phyloP scores from a whole-genome alignment of 2,329 filamentous ascomycete genomes.

The Aureobasidium vineae region DNA sequence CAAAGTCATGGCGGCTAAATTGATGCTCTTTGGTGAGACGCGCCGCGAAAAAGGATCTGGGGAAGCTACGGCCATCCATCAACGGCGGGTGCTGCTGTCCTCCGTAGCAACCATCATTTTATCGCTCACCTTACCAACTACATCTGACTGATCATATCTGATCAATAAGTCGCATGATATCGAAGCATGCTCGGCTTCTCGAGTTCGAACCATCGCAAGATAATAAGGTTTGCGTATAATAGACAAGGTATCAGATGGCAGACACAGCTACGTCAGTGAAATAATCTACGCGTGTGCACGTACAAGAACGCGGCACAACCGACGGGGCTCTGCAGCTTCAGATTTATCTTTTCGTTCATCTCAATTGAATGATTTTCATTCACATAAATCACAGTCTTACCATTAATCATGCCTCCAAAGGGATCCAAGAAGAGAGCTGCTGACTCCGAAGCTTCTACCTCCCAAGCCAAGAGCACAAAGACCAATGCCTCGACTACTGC shows the following conservation, averaged over 20 bases:
- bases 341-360: background rate
- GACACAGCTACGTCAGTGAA: background rate
- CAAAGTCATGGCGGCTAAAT: background rate
- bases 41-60: conserved; percentile 20
- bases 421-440: conserved; percentile 15
- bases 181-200: background rate
- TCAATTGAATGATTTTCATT: background rate
- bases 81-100: background rate
- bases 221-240: background rate
- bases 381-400: no score
- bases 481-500: background rate
- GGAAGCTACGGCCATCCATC: conserved; percentile 15
- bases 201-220: no score
- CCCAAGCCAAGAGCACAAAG: conserved; percentile 12
- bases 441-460: background rate
- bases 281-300: background rate
- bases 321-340: background rate
- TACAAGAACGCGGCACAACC: conserved; percentile 5
- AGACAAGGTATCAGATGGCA: background rate
- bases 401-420: conserved; percentile 1
- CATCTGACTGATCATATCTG: background rate
- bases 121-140: background rate
- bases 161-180: background rate
- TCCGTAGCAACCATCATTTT: conserved; percentile 7
- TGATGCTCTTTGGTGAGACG: background rate